phyloP scores from a whole-genome alignment of 2,329 filamentous ascomycete species.

The Talaromyces sp. region DNA sequence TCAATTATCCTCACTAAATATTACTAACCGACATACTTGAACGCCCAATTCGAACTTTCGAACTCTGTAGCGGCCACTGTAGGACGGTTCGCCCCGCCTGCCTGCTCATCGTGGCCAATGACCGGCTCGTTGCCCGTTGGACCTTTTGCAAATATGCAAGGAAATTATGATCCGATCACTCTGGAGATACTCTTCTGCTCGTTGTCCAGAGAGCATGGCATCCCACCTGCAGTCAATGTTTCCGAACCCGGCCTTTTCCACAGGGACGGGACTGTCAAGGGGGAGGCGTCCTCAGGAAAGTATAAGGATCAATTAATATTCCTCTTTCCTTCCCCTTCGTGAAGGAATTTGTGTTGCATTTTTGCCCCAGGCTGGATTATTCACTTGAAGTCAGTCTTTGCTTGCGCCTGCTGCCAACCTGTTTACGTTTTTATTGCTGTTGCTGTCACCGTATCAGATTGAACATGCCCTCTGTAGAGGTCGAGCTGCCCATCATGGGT shows the following conservation, averaged over 20 bases:
- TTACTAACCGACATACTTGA: conserved; percentile 5
- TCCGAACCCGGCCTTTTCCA: conserved; percentile 16
- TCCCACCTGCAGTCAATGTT: conserved; percentile 30
- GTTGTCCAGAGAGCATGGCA: conserved; percentile 31
- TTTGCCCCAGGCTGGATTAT: conserved; percentile 14
- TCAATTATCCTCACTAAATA: conserved; percentile 3
- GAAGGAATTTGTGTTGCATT: conserved; percentile 20
- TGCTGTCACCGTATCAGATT: neutral
- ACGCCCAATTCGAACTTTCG: neutral
- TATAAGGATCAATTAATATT: conserved; percentile 20
- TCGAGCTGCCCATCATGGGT: conserved; percentile 25
- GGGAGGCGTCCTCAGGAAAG: conserved; percentile 12
- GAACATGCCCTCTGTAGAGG: conserved; percentile 35
- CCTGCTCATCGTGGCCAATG: conserved; percentile 16
- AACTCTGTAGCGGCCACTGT: neutral
- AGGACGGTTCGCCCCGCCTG: conserved; percentile 13
- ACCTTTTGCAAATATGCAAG: conserved; percentile 39
- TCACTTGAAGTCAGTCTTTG: conserved; percentile 8
- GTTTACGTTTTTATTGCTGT: neutral
- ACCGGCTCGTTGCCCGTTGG: neutral
- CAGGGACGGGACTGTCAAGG: conserved; percentile 17
- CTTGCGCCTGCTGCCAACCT: neutral
- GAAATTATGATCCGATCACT: conserved; percentile 28
- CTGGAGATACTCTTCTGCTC: conserved; percentile 22
- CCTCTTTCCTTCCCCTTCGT: conserved; percentile 15